phyloP scores from a whole-genome alignment of 306 rosid genomes.

The Vigna reflexopilosa region DNA sequence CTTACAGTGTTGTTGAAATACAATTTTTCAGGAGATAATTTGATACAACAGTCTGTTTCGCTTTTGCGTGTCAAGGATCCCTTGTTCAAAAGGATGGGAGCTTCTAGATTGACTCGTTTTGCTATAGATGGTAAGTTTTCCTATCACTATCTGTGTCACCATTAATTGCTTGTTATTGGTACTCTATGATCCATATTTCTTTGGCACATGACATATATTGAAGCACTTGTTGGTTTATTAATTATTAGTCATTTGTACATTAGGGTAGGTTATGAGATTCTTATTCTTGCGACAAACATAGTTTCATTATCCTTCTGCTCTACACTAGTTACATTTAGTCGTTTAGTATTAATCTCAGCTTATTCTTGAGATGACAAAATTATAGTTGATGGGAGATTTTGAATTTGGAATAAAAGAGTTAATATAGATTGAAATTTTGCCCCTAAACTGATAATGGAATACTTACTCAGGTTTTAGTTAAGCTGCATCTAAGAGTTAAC shows the following conservation, averaged over 20 bases:
- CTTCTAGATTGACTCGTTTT: constrained; percentile 84
- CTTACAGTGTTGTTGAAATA: constrained; percentile 37
- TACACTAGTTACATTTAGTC: background rate
- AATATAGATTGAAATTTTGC: constrained; percentile 1
- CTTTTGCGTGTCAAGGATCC: constrained; percentile 95
- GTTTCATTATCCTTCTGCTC: background rate
- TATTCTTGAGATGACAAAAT: background rate
- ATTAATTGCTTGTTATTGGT: background rate
- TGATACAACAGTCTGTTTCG: constrained; percentile 87
- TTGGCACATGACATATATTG: constrained; percentile 15
- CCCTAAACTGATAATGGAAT: constrained; percentile 20
- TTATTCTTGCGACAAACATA: constrained; percentile 7
- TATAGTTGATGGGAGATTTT: constrained; percentile 17
- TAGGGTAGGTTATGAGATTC: constrained; percentile 8
- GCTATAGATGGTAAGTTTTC: constrained; percentile 73
- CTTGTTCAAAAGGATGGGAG: constrained; percentile 93
- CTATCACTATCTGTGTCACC: background rate
- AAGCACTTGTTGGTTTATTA: constrained; percentile 11
- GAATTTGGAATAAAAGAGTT: constrained; percentile 30
- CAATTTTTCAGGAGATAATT: constrained; percentile 74
- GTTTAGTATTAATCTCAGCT: constrained; percentile 15
- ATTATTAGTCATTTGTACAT: constrained; percentile 14
- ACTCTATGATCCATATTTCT: background rate
- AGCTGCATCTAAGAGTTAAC: background rate
- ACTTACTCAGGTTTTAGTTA: constrained; percentile 11